Conservation (phyloP, 305 asterid genomes). For the Rubia occidens region DNA sequence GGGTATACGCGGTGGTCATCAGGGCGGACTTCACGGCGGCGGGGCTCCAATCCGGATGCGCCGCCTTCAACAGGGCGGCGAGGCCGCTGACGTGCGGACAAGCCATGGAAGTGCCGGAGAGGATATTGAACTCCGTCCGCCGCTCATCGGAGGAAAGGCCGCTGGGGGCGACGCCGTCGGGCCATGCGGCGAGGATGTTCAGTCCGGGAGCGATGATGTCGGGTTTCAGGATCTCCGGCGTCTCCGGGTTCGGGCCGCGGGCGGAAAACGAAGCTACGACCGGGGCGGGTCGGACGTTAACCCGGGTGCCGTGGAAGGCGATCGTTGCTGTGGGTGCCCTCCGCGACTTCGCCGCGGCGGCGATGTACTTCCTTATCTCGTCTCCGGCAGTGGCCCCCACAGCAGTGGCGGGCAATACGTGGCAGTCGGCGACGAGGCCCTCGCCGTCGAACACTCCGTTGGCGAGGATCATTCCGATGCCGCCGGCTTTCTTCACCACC, state of each 20-base stretch:
- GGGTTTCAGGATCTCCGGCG: constrained; percentile 79
- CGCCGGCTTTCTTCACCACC: constrained; percentile 87
- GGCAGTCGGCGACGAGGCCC: constrained; percentile 84
- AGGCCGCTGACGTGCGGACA: constrained; percentile 89
- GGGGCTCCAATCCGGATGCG: constrained; percentile 90
- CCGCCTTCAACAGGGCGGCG: constrained; percentile 76
- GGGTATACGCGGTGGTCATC: constrained; percentile 76
- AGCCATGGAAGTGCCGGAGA: constrained; percentile 91
- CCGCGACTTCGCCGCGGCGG: constrained; percentile 26
- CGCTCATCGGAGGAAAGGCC: constrained; percentile 64
- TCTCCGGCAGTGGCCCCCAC: constrained; percentile 64
- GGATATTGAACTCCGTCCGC: constrained; percentile 59
- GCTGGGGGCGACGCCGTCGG: constrained; percentile 62
- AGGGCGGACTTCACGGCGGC: constrained; percentile 85
- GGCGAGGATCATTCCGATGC: constrained; percentile 71
- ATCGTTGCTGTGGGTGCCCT: constrained; percentile 51
- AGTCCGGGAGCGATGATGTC: constrained; percentile 88
- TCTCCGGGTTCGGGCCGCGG: constrained; percentile 76
- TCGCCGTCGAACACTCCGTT: constrained; percentile 89
- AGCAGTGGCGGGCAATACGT: constrained; percentile 72
- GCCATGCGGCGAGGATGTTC: constrained; percentile 90
- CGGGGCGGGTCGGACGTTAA: constrained; percentile 71
- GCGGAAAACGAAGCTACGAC: constrained; percentile 75
- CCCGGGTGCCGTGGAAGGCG: constrained; percentile 51
- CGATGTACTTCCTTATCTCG: constrained; percentile 56